A percentile compares a stretch with the other conserved stretches of the same genome.
phyloP scores from a whole-genome alignment of 2,329 filamentous ascomycete genomes.

The Claviceps sorghi region DNA sequence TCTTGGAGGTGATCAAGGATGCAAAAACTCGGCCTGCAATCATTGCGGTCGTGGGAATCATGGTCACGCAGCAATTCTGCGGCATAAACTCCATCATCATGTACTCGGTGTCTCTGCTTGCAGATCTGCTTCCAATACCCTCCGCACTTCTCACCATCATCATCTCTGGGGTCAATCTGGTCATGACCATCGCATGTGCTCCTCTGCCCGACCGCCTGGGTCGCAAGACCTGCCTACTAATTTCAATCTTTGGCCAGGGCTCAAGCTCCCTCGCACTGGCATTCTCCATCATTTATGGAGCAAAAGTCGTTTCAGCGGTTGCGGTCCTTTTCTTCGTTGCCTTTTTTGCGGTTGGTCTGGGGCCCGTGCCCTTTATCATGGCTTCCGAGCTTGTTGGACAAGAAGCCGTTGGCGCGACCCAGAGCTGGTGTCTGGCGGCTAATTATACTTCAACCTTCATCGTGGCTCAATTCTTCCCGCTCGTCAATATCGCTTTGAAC shows the following conservation, averaged over 20 bases:
- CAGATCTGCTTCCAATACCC: constrained; percentile 64
- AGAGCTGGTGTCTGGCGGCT: constrained; percentile 72
- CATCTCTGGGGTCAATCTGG: constrained; percentile 74
- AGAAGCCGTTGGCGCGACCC: constrained; percentile 80
- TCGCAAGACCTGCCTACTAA: constrained; percentile 69
- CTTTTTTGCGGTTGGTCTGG: constrained; percentile 79
- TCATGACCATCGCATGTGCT: constrained; percentile 67
- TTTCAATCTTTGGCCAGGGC: constrained; percentile 77
- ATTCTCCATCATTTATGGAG: constrained; percentile 58
- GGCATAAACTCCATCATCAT: constrained; percentile 97
- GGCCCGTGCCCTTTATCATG: constrained; percentile 88
- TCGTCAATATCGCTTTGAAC: constrained; percentile 64
- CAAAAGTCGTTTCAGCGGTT: constrained; percentile 64
- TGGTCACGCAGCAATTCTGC: constrained; percentile 84
- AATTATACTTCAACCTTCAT: constrained; percentile 87
- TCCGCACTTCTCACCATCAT: constrained; percentile 74
- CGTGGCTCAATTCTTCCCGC: constrained; percentile 88
- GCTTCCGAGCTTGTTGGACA: constrained; percentile 80
- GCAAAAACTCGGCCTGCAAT: constrained; percentile 57
- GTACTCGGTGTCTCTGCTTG: constrained; percentile 88
- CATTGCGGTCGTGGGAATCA: constrained; percentile 73
- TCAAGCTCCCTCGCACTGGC: constrained; percentile 62
- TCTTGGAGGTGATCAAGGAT: constrained; percentile 51
- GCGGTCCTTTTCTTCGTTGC: constrained; percentile 75
- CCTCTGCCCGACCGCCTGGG: constrained; percentile 78